A percentile compares a stretch with the other conserved stretches of the same genome.
These are phyloP conservation scores for Panicum hallii DNA, from an alignment of 202 grass and related monocot species.

Conservation along the genomic window DNA sequence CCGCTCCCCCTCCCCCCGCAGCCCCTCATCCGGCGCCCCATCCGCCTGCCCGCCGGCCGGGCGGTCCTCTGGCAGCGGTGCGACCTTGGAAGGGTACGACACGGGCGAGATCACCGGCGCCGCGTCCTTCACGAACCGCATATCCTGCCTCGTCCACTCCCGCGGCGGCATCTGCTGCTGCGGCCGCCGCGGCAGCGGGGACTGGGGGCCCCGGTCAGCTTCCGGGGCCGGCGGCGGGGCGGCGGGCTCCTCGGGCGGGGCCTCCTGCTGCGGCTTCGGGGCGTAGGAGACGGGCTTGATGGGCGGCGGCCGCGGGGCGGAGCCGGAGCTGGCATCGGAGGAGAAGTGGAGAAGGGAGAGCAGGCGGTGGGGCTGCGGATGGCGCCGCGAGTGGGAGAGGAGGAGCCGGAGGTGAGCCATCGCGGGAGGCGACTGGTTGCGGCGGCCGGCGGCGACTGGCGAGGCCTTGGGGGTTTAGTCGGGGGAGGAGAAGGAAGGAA, in stretches of 20 bases:
- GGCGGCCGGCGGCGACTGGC: conserved; percentile 36
- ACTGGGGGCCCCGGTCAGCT: not conserved
- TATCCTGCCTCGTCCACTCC: conserved; percentile 70
- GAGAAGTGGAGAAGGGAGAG: conserved; percentile 43
- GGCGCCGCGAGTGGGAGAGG: conserved; percentile 45
- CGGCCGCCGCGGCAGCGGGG: conserved; percentile 15
- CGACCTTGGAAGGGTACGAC: conserved; percentile 74
- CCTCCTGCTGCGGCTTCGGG: conserved; percentile 56
- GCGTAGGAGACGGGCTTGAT: conserved; percentile 86
- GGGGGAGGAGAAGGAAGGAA: not conserved
- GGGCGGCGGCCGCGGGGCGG: conserved; percentile 42
- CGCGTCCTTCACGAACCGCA: conserved; percentile 77
- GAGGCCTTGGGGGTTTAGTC: conserved; percentile 52
- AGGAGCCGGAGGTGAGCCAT: conserved; percentile 82
- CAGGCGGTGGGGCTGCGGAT: conserved; percentile 31
- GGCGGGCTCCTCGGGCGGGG: conserved; percentile 40
- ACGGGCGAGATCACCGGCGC: conserved; percentile 69
- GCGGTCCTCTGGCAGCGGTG: conserved; percentile 78
- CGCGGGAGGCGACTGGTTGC: not conserved
- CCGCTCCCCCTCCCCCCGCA: conserved; percentile 65
- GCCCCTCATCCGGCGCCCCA: conserved; percentile 40
- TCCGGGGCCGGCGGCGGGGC: not conserved
- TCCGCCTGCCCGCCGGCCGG: conserved; percentile 30
- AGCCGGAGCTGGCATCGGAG: conserved; percentile 33
- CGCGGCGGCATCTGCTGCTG: conserved; percentile 24